Percentiles rank a stretch among this genome's conserved stretches.
Conservation (phyloP, 768 basidiomycete species). For the Kwoniella europaea region DNA sequence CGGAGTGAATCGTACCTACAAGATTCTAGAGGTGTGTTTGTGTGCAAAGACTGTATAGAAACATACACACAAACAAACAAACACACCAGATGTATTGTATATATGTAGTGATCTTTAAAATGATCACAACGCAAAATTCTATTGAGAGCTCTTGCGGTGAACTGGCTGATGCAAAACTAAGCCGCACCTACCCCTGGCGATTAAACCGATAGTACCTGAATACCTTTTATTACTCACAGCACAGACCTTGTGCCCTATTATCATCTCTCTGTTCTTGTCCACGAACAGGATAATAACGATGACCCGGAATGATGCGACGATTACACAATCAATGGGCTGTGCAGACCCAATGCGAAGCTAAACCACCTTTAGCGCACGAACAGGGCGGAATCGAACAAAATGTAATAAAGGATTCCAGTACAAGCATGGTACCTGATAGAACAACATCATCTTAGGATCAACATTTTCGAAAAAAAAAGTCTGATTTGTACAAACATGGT, state of each 20-base stretch:
- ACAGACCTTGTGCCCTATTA: not conserved
- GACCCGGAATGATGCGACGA: not conserved
- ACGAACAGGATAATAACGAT: not conserved
- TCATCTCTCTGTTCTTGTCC: not conserved
- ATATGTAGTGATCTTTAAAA: not conserved
- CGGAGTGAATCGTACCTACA: not conserved
- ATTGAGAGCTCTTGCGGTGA: not conserved
- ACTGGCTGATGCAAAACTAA: not conserved
- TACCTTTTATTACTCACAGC: no score
- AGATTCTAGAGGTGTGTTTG: not conserved
- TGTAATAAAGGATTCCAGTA: not conserved
- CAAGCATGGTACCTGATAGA: not conserved
- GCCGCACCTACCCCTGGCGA: not conserved
- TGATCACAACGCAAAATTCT: not conserved
- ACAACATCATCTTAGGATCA: not conserved
- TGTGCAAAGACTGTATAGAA: not conserved
- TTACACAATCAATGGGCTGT: not conserved
- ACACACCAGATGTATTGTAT: not conserved
- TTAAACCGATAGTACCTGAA: not conserved
- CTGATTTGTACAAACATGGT: not conserved
- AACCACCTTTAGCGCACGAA: not conserved
- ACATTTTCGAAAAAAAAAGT: not conserved
- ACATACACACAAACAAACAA: constrained; percentile 1
- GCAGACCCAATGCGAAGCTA: not conserved
- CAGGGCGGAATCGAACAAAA: not conserved